phyloP scores from a whole-genome alignment of 208 protist genomes.

The Phytomonas sp. region DNA sequence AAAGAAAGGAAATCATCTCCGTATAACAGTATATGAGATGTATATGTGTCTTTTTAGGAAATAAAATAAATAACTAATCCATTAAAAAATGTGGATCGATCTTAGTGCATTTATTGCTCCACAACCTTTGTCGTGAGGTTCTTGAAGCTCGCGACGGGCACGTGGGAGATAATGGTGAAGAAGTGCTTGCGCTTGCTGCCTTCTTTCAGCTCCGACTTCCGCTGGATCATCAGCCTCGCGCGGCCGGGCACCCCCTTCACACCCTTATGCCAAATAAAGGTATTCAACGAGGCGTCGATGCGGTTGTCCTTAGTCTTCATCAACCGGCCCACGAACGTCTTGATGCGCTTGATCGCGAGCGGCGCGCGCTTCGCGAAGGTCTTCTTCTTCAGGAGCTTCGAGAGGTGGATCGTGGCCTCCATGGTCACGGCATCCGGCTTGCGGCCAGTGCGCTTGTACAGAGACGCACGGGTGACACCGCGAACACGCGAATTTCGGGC shows the following conservation, averaged over 20 bases:
- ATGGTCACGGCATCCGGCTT: slow-evolving; percentile 86
- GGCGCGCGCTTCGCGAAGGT: slow-evolving; percentile 96
- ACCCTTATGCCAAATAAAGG: slow-evolving; percentile 95
- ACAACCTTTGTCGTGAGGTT: slow-evolving; percentile 73
- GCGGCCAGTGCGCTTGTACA: slow-evolving; percentile 77
- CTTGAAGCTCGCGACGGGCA: slow-evolving; percentile 78
- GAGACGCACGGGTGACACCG: slow-evolving; percentile 68
- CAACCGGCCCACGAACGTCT: slow-evolving; percentile 88
- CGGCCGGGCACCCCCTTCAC: slow-evolving; percentile 91
- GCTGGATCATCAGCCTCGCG: slow-evolving; percentile 91
- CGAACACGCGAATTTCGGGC: slow-evolving; percentile 78
- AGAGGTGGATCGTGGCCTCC: slow-evolving; percentile 97
- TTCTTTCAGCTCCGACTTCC: slow-evolving; percentile 76
- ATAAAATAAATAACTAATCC: slow-evolving; percentile 8
- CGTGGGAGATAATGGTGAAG: slow-evolving; percentile 88
- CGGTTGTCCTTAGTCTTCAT: slow-evolving; percentile 98
- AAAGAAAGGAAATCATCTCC: slow-evolving; percentile 9
- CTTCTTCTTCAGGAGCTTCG: slow-evolving; percentile 94
- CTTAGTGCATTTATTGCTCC: slow-evolving; percentile 38
- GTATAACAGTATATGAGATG: background rate
- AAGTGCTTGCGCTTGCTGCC: slow-evolving; percentile 84
- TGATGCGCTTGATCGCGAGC: slow-evolving; percentile 94
- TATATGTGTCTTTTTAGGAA: background rate
- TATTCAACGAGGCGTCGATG: slow-evolving; percentile 95
- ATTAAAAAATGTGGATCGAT: slow-evolving; percentile 12